phyloP scores from a whole-genome alignment of 176 grass and related monocot species.

The Themeda triandra region DNA sequence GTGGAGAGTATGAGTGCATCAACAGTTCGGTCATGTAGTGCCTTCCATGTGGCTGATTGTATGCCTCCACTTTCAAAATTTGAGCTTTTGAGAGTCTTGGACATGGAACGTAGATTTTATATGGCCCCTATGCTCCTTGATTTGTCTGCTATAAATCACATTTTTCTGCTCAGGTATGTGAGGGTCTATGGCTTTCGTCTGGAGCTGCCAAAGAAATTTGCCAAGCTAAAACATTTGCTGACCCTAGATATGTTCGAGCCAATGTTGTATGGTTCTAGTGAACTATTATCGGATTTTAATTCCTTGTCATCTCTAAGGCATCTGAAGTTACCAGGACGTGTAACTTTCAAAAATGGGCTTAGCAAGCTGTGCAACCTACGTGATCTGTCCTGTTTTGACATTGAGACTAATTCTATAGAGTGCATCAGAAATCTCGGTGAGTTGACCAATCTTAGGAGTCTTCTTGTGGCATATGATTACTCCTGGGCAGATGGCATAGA shows the following conservation, averaged over 20 bases:
- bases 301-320: neutral
- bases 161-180: slow-evolving; percentile 9
- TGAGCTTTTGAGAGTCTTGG: neutral
- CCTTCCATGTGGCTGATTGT: neutral
- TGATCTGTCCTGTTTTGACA: no score
- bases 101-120: no score
- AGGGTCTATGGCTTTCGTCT: neutral
- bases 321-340: no score
- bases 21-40: neutral
- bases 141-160: neutral
- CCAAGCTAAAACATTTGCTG: neutral
- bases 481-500: no score
- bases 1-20: neutral
- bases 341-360: no score
- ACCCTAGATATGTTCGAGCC: slow-evolving; percentile 2
- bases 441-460: no score
- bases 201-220: neutral
- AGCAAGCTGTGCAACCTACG: no score
- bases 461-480: no score
- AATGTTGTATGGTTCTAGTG: no score
- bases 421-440: no score
- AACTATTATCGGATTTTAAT: no score
- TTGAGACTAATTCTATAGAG: no score
- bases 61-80: neutral
- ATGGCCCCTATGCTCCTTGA: neutral